Conservation (phyloP, 768 basidiomycete species). For the Phylloporus rhodoxanthus region DNA sequence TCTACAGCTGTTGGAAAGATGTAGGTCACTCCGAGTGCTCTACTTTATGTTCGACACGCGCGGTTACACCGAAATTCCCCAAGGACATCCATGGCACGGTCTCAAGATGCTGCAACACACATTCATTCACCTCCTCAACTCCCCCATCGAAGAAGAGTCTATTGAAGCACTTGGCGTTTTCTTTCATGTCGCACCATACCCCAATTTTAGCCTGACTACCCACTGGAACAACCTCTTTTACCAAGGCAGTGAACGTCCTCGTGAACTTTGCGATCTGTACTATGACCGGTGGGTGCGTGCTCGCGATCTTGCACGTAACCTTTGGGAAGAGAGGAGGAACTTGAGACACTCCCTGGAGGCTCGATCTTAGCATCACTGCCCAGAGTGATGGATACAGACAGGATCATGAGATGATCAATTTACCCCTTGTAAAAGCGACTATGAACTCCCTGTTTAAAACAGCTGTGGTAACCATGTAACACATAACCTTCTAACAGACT, state of each 20-base stretch:
- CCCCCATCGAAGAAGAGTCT: slow-evolving; percentile 2
- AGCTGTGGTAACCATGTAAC: no score
- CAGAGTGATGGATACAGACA: not conserved
- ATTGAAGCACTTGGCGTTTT: slow-evolving; percentile 9
- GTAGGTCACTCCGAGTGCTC: slow-evolving; percentile 7
- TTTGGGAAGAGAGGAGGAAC: not conserved
- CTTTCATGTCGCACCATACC: slow-evolving; percentile 8
- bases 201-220: not conserved
- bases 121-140: not conserved
- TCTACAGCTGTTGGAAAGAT: slow-evolving; percentile 9
- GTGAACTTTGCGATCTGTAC: not conserved
- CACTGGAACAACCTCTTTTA: not conserved
- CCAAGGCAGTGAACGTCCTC: not conserved
- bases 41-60: slow-evolving; percentile 1
- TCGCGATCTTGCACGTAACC: not conserved
- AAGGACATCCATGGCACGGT: slow-evolving; percentile 10
- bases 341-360: slow-evolving; percentile 5
- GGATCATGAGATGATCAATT: no score
- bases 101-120: not conserved
- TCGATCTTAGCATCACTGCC: not conserved
- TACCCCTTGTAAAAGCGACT: no score
- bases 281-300: slow-evolving; percentile 2
- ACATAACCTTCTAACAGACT: not conserved
- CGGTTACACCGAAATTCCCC: slow-evolving; percentile 8
- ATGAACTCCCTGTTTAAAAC: no score